phyloP scores from a whole-genome alignment of 164 flowering plant species.

The Dillenia suffruticosa region DNA sequence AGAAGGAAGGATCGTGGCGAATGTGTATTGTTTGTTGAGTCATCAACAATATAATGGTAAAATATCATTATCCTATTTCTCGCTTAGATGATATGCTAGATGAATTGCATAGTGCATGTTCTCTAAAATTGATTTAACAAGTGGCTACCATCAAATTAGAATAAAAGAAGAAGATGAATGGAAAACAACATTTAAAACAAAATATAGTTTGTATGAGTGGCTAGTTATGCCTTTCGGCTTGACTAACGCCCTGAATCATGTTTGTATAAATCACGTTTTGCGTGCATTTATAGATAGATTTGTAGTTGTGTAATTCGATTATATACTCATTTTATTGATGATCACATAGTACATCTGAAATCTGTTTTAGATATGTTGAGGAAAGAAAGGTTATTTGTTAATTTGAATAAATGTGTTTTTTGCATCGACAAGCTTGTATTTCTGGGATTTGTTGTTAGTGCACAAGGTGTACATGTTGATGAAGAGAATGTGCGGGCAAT shows the following conservation, averaged over 20 bases:
- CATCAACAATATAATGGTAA: not conserved
- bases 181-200: not conserved
- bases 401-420: not conserved
- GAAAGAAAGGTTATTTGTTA: not conserved
- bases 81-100: no score
- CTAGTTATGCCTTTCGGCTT: no score
- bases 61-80: not conserved
- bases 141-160: no score
- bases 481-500: not conserved
- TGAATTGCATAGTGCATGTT: not conserved
- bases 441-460: not conserved
- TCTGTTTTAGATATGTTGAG: not conserved
- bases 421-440: not conserved
- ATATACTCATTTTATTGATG: not conserved
- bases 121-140: not conserved
- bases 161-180: no score
- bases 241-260: not conserved
- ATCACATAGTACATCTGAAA: not conserved
- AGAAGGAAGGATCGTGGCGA: no score
- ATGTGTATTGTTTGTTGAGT: no score
- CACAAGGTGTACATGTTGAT: not conserved
- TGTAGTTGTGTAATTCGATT: not conserved
- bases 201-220: not conserved
- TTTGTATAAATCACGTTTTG: not conserved
- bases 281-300: not conserved